Percentiles rank a stretch among this genome's conserved stretches.
Conservation (phyloP, 495 filamentous ascomycete genomes). For the Trichoderma asperelloides region DNA sequence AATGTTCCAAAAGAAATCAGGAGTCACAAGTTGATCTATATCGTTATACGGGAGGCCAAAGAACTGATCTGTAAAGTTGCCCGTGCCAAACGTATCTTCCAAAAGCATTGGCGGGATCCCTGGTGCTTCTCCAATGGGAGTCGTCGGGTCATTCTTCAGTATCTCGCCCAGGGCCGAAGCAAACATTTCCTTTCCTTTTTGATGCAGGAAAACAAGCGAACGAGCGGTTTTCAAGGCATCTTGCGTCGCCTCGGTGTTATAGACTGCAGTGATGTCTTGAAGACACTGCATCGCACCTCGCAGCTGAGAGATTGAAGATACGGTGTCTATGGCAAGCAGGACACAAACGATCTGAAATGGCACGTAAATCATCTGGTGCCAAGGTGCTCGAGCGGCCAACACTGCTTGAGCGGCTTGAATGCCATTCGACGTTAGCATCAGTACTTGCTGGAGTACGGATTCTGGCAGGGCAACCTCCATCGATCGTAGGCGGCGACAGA, state of each 20-base stretch:
- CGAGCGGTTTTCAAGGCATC: slow-evolving; percentile 41
- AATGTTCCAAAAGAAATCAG: background rate
- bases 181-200: slow-evolving; percentile 7
- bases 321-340: slow-evolving; percentile 40
- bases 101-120: background rate
- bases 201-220: slow-evolving; percentile 23
- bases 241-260: slow-evolving; percentile 34
- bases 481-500: slow-evolving; percentile 35
- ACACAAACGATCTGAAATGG: slow-evolving; percentile 45
- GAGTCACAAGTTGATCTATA: background rate
- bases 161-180: background rate
- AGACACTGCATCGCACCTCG: slow-evolving; percentile 39
- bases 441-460: slow-evolving; percentile 18
- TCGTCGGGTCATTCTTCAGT: background rate
- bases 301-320: slow-evolving; percentile 34
- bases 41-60: background rate
- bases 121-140: background rate
- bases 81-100: background rate
- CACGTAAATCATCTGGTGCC: slow-evolving; percentile 44
- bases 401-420: slow-evolving; percentile 13
- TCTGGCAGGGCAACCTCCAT: background rate
- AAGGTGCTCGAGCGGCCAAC: slow-evolving; percentile 29
- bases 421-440: background rate
- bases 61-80: background rate
- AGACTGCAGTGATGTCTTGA: slow-evolving; percentile 29